These are phyloP conservation scores for Amaranthus palmeri DNA, from an alignment of 148 eudicot species.

Conservation along the genomic window DNA sequence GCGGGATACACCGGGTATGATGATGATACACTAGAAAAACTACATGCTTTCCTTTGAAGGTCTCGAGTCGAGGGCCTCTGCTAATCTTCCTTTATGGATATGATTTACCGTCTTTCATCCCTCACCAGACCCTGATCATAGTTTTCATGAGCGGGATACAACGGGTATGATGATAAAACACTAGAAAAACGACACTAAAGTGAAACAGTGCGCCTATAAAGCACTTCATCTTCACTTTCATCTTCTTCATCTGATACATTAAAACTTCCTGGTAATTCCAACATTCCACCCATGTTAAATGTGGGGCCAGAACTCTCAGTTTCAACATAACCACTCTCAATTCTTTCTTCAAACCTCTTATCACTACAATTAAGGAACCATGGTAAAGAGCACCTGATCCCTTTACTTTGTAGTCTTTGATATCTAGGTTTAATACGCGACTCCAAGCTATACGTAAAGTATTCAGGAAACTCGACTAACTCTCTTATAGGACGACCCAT, in stretches of 20 bases:
- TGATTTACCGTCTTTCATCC: too few species aligned
- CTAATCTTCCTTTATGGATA: too few species aligned
- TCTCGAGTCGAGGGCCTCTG: too few species aligned
- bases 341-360: constrained; percentile 77
- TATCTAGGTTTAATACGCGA: constrained; percentile 85
- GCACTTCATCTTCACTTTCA: constrained; percentile 92
- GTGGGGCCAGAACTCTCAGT: constrained; percentile 58
- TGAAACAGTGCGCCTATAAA: constrained; percentile 83
- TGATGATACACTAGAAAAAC: too few species aligned
- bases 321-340: constrained; percentile 59
- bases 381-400: constrained; percentile 63
- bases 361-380: constrained; percentile 95
- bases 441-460: constrained; percentile 88
- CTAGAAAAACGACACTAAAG: constrained; percentile 35
- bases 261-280: constrained; percentile 63
- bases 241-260: constrained; percentile 59
- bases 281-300: constrained; percentile 83
- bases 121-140: too few species aligned
- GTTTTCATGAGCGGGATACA: too few species aligned
- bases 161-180: too few species aligned
- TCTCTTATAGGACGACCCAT: constrained; percentile 82
- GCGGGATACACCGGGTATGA: too few species aligned
- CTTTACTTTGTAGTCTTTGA: constrained; percentile 61
- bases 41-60: too few species aligned
- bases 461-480: constrained; percentile 88